These are phyloP conservation scores for Plasmodium relictum DNA, from an alignment of 169 alveolate species.

Conservation along the genomic window DNA sequence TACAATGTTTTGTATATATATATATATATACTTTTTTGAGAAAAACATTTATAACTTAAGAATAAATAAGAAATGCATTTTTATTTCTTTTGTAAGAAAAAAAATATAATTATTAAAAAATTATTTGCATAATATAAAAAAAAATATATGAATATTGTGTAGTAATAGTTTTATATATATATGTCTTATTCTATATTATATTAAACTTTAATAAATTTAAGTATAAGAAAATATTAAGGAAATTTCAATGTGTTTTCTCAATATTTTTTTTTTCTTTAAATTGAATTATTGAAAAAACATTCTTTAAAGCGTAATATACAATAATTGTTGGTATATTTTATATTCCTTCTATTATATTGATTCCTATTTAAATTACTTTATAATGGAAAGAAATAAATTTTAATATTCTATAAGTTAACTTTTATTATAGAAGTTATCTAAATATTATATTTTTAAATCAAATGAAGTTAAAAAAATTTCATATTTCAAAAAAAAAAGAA, in stretches of 20 bases:
- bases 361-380: too few relatives aligned
- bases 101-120: too few relatives aligned
- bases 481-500: not conserved
- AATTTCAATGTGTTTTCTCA: not conserved
- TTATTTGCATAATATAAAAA: too few relatives aligned
- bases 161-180: not conserved
- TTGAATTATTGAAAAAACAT: not conserved
- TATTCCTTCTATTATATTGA: too few relatives aligned
- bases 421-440: too few relatives aligned
- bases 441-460: too few relatives aligned
- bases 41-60: not conserved
- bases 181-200: not conserved
- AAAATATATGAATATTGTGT: not conserved
- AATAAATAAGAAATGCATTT: not conserved
- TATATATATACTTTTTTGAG: not conserved
- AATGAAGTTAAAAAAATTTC: too few relatives aligned
- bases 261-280: not conserved
- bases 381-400: too few relatives aligned
- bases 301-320: too few relatives aligned
- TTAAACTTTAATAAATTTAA: not conserved
- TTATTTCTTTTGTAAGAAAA: not conserved
- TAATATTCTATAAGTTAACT: too few relatives aligned
- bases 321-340: too few relatives aligned
- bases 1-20: not conserved
- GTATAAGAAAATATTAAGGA: slow-evolving; percentile 2